Evolutionary conservation across 805 yeast genomes (phyloP).

Genomic region (Ogataea trehalophila): DNA sequence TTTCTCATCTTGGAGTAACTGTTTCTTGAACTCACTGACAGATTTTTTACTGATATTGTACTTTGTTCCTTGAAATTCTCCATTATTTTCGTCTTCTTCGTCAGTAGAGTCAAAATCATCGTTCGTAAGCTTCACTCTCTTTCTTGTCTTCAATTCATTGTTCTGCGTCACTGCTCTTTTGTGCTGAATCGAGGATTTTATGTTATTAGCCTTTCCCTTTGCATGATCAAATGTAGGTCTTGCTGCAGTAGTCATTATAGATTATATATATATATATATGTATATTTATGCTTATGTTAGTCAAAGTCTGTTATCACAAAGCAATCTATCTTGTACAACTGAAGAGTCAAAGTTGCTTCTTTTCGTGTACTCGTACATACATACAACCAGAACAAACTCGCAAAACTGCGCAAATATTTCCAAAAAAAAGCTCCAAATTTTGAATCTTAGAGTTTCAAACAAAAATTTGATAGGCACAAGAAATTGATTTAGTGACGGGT

Average conservation of each 20-base stretch:
- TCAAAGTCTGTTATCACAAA: no score
- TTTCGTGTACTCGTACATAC: no score
- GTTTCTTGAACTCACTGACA: constrained; percentile 16
- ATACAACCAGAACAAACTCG: no score
- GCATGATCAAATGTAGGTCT: constrained; percentile 67
- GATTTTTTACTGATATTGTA: constrained; percentile 11
- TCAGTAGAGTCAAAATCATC: constrained; percentile 38
- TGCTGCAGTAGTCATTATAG: constrained; percentile 60
- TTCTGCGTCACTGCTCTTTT: constrained; percentile 53
- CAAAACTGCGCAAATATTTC: no score
- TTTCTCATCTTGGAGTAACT: constrained; percentile 11
- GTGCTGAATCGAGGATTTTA: constrained; percentile 44
- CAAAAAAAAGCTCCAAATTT: no score
- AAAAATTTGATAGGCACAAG: no score
- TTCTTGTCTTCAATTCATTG: constrained; percentile 44
- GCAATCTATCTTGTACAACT: no score
- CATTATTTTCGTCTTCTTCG: constrained; percentile 49
- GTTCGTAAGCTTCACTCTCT: constrained; percentile 16
- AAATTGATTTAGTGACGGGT: no score
- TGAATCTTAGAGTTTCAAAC: no score
- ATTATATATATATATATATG: no score
- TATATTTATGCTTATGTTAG: no score
- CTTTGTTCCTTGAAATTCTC: constrained; percentile 21
- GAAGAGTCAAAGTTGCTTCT: no score
- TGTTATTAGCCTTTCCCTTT: constrained; percentile 43